These are phyloP conservation scores for Capillidium heterosporum DNA, from an alignment of 371 early-diverging fungal species.

Conservation along the genomic window DNA sequence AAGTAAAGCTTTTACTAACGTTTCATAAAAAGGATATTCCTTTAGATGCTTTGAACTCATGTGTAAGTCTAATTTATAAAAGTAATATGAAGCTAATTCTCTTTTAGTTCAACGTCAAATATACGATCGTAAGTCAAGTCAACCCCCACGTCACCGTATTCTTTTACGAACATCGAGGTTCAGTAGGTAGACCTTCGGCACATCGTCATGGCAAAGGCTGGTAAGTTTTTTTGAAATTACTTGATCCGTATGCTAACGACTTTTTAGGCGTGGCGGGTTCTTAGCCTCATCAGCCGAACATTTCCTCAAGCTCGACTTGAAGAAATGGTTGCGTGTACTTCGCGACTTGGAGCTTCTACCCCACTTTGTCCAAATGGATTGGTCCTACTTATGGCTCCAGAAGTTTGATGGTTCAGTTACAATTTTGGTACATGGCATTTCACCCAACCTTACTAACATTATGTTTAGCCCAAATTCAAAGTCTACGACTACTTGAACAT, in stretches of 20 bases:
- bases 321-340: constrained; percentile 67
- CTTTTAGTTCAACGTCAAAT: constrained; percentile 67
- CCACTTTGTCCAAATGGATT: constrained; percentile 48
- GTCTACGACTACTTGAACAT: constrained; percentile 44
- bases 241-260: neutral
- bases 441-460: constrained; percentile 26
- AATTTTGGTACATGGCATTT: constrained; percentile 28
- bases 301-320: constrained; percentile 60
- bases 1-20: neutral
- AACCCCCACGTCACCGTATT: constrained; percentile 81
- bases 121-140: constrained; percentile 69
- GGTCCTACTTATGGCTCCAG: constrained; percentile 69
- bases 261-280: constrained; percentile 68
- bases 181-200: constrained; percentile 46
- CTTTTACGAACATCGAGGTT: constrained; percentile 58
- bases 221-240: constrained; percentile 11
- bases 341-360: constrained; percentile 65
- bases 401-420: constrained; percentile 76
- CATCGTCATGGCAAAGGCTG: constrained; percentile 35
- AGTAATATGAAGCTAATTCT: constrained; percentile 24
- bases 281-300: constrained; percentile 58
- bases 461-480: constrained; percentile 29
- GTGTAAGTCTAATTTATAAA: neutral
- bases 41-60: constrained; percentile 3
- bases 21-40: constrained; percentile 5